Evolutionary conservation across 805 yeast species (phyloP), one percentile per base, ranked within the genome.

Genomic region (Blastobotrys terrestris): DNA sequence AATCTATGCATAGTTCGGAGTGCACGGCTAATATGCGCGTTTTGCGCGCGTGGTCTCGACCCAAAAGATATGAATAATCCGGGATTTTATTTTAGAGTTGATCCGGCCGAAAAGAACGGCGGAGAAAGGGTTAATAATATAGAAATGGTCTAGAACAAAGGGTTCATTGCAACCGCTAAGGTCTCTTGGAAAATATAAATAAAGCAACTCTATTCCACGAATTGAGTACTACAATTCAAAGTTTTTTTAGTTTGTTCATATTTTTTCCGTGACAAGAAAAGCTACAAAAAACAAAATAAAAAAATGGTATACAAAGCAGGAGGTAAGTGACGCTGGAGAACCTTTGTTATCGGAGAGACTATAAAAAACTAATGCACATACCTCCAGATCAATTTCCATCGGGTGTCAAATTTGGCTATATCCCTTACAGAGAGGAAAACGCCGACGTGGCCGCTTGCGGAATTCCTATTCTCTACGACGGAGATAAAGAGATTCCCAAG

Each of bases 371-470:
- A n/a, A n/a, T n/a, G n/a, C n/a, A n/a, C n/a, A n/a, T n/a, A n/a
- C n/a, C n/a, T 42, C n/a, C 5, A 14, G 53, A 60, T 14, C 40
- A 55, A 31, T 64, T 68, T 60, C 72, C 72, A 43, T 45, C 60
- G 43, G 72, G 66, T 53, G 64, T 64, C 40, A 59, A 60, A 51
- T 61, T 70, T 56, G 46, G 58, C 40, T 67, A 70, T 60, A 59
- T 70, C 42, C 71, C 73, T 26, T 64, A 62, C 61, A 54, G 58
- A 46, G 73, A 68, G 55, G 35, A 44, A 26, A 56, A 61, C 15
- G 64, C 54, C 45, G 44, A 41, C 20, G 63, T 65, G 47, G 59
- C 57, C 18, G 64, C 65, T 16, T 72, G 77, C 53, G 77, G 77
- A 22, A 60, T 68, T 48, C 77, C 77, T 31, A 61, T 58, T 43